A percentile compares a stretch with the other conserved stretches of the same genome.
Conservation (phyloP, 148 eudicot genomes). For the Camellia sinensis region DNA sequence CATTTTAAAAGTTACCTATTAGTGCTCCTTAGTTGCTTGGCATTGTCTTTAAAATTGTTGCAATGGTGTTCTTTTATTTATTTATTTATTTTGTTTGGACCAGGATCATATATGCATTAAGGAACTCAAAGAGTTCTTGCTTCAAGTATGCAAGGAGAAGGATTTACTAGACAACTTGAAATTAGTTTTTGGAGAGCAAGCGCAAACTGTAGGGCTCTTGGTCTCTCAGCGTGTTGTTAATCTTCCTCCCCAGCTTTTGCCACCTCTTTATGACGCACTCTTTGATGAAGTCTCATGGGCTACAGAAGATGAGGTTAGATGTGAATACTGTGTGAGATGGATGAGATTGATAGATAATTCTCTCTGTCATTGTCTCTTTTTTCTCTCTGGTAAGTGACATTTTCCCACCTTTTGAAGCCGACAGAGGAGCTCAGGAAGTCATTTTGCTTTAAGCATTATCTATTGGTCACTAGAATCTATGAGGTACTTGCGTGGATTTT, state of each 20-base stretch:
- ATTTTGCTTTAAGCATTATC: slow-evolving; percentile 56
- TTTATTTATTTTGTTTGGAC: background rate
- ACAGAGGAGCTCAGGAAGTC: slow-evolving; percentile 73
- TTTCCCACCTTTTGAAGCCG: slow-evolving; percentile 44
- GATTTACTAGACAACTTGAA: slow-evolving; percentile 35
- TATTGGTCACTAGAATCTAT: slow-evolving; percentile 70
- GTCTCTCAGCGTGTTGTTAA: slow-evolving; percentile 87
- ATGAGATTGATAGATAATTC: slow-evolving; percentile 7
- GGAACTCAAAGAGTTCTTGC: slow-evolving; percentile 63
- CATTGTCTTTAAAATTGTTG: background rate
- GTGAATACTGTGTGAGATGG: slow-evolving; percentile 9
- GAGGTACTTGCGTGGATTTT: slow-evolving; percentile 49
- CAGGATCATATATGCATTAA: slow-evolving; percentile 67
- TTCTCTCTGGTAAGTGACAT: background rate
- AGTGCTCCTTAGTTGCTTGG: background rate
- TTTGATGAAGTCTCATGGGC: slow-evolving; percentile 96
- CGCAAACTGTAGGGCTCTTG: slow-evolving; percentile 67
- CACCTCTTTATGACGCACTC: slow-evolving; percentile 78
- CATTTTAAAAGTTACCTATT: background rate
- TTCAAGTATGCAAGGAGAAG: slow-evolving; percentile 45
- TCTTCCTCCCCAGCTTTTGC: slow-evolving; percentile 95
- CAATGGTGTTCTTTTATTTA: too few relatives aligned
- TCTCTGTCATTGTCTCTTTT: background rate
- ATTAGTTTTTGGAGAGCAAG: slow-evolving; percentile 47
- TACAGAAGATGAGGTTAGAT: slow-evolving; percentile 87